Evolutionary conservation across 31 red algal species (phyloP).

Genomic region (Asparagopsis taxiformis): DNA sequence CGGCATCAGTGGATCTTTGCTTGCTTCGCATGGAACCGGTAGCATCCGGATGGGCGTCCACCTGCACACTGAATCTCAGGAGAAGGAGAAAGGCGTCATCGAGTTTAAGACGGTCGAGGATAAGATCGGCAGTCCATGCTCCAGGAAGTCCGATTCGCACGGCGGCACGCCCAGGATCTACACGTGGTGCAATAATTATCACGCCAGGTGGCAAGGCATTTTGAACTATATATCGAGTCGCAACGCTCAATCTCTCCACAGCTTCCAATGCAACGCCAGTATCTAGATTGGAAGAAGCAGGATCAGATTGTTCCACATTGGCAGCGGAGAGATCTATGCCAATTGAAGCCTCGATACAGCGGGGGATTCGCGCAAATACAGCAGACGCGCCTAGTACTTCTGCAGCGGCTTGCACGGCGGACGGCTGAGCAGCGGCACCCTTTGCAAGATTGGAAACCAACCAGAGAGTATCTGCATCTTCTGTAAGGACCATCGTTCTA

Average conservation of each 20-base stretch:
- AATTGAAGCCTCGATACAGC: constrained; percentile 26
- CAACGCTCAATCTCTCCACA: constrained; percentile 23
- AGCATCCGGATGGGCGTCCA: constrained; percentile 57
- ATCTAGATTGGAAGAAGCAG: too few species aligned
- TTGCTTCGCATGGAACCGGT: constrained; percentile 19
- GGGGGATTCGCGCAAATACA: constrained; percentile 37
- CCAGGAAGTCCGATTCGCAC: constrained; percentile 52
- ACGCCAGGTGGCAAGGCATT: constrained; percentile 40
- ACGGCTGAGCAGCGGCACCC: constrained; percentile 33
- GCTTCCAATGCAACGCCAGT: constrained; percentile 29
- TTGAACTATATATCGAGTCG: constrained; percentile 33
- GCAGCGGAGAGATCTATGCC: constrained; percentile 31
- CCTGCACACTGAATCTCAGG: constrained; percentile 45
- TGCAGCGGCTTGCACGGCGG: constrained; percentile 50
- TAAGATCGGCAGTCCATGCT: constrained; percentile 61
- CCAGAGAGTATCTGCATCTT: constrained; percentile 54
- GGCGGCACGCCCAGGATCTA: constrained; percentile 30
- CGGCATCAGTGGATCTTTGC: constrained; percentile 21
- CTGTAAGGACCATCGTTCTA: constrained; percentile 17
- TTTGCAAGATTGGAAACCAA: constrained; percentile 7
- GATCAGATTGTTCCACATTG: too few species aligned
- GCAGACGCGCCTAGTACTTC: constrained; percentile 37
- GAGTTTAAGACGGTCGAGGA: constrained; percentile 57
- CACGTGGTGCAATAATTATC: constrained; percentile 17
- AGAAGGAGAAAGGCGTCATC: constrained; percentile 49